These are phyloP conservation scores for Helenozyma baotianmanensis DNA, from an alignment of 805 yeast species.

Conservation along the genomic window DNA sequence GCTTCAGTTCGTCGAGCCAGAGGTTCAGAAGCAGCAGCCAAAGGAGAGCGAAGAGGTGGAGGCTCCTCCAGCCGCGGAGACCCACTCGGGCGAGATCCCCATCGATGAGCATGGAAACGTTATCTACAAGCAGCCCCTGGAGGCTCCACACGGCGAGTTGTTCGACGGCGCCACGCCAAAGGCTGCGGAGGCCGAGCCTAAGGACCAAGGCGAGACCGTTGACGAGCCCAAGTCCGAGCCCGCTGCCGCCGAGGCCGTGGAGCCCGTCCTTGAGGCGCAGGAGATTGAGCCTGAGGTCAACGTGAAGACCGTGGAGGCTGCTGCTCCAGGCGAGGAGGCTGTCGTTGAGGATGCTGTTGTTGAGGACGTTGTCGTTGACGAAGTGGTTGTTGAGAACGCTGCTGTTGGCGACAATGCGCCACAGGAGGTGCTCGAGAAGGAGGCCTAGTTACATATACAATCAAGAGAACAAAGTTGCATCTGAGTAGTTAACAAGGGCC, in stretches of 20 bases:
- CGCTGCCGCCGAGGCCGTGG: constrained; percentile 1
- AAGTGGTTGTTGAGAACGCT: constrained; percentile 1
- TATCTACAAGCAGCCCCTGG: constrained; percentile 1
- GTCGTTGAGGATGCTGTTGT: constrained; percentile 4
- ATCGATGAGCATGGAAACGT: constrained; percentile 7
- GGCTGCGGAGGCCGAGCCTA: constrained; percentile 2
- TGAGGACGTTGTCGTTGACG: constrained; percentile 1
- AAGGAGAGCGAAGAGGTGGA: constrained; percentile 3
- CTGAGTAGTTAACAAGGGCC: too few species aligned
- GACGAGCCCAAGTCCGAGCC: background rate
- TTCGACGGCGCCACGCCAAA: constrained; percentile 12
- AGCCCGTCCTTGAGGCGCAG: constrained; percentile 1
- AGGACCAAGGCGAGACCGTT: background rate
- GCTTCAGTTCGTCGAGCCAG: constrained; percentile 1
- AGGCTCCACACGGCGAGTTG: constrained; percentile 12
- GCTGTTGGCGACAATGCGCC: too few species aligned
- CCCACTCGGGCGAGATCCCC: constrained; percentile 11
- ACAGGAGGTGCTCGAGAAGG: too few species aligned
- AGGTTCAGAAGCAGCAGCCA: constrained; percentile 3
- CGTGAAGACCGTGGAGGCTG: constrained; percentile 1
- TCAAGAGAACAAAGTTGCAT: too few species aligned
- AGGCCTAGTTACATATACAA: too few species aligned
- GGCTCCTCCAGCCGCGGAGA: constrained; percentile 14
- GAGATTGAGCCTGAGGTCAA: constrained; percentile 1
- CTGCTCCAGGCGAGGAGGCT: constrained; percentile 2